phyloP scores from a whole-genome alignment of 768 basidiomycete genomes.

The Rhodosporidiobolus odoratus region DNA sequence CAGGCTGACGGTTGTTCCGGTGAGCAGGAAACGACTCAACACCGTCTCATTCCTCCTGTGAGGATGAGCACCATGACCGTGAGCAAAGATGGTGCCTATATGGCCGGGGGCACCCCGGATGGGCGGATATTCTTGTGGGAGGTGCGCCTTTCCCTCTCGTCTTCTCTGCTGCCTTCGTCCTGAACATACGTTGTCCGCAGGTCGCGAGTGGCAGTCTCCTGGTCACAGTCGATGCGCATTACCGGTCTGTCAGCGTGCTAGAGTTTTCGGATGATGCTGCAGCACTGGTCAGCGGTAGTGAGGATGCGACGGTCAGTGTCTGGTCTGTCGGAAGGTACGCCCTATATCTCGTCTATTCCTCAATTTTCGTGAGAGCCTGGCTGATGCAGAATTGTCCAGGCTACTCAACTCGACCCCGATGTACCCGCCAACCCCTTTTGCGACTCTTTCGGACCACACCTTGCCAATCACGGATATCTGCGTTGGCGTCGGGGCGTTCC shows the following conservation, averaged over 20 bases:
- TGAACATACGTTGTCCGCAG: background rate
- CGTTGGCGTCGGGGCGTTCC: slow-evolving; percentile 74
- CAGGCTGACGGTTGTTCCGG: background rate
- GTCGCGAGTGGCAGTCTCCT: slow-evolving; percentile 59
- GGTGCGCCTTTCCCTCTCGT: slow-evolving; percentile 53
- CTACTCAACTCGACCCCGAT: slow-evolving; percentile 27
- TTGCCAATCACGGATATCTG: slow-evolving; percentile 76
- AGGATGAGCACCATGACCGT: slow-evolving; percentile 73
- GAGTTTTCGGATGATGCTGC: slow-evolving; percentile 77
- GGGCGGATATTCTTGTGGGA: slow-evolving; percentile 96
- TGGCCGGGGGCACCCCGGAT: slow-evolving; percentile 79
- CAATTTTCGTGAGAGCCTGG: background rate
- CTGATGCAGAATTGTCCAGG: background rate
- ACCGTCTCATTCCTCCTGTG: slow-evolving; percentile 84
- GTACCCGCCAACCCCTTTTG: slow-evolving; percentile 57
- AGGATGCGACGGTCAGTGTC: slow-evolving; percentile 81
- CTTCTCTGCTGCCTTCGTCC: background rate
- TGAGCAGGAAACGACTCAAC: slow-evolving; percentile 46
- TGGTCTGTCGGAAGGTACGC: slow-evolving; percentile 80
- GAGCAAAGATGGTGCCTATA: slow-evolving; percentile 66
- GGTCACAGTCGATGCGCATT: slow-evolving; percentile 93
- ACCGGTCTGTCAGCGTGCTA: slow-evolving; percentile 75
- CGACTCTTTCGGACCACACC: slow-evolving; percentile 82
- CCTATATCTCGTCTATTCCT: background rate
- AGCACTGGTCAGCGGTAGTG: slow-evolving; percentile 75